Conservation (phyloP, 1,284 basidiomycete species). For the Tylopilus sp. region DNA sequence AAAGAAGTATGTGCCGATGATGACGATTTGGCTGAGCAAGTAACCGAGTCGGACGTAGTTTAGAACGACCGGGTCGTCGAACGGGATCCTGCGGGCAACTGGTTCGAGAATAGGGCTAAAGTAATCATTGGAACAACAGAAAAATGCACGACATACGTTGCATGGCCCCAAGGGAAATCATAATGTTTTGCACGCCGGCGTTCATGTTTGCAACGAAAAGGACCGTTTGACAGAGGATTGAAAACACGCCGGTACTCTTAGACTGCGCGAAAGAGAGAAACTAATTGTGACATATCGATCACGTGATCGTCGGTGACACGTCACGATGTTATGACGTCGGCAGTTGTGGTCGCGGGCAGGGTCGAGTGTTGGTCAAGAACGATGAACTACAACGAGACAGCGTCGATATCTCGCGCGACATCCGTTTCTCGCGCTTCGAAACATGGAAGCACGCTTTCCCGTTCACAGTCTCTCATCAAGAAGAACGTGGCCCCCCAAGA, state of each 20-base stretch:
- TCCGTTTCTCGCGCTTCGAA: conserved; percentile 64
- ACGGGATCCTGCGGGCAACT: conserved; percentile 90
- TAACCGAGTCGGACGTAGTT: conserved; percentile 84
- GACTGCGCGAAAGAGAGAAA: not conserved
- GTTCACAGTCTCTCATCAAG: conserved; percentile 83
- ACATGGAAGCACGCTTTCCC: conserved; percentile 65
- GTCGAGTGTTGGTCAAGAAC: not conserved
- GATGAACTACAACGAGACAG: conserved; percentile 43
- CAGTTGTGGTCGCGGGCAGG: not conserved
- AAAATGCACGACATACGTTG: conserved; percentile 51
- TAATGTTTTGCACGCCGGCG: conserved; percentile 63
- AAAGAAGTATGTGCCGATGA: conserved; percentile 75
- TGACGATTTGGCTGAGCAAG: conserved; percentile 67
- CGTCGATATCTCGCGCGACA: conserved; percentile 62
- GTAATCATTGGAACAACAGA: not conserved
- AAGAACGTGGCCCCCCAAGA: conserved; percentile 88
- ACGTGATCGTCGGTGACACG: conserved; percentile 20
- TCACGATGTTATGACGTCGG: conserved; percentile 32
- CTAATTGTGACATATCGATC: conserved; percentile 12
- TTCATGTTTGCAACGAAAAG: conserved; percentile 41
- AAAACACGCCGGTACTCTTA: conserved; percentile 4
- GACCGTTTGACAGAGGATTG: conserved; percentile 15
- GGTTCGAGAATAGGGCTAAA: conserved; percentile 7
- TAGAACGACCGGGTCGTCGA: conserved; percentile 85
- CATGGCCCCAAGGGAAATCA: conserved; percentile 88